phyloP scores from a whole-genome alignment of 306 rosid species.

The Cyclanthera cordifolia region DNA sequence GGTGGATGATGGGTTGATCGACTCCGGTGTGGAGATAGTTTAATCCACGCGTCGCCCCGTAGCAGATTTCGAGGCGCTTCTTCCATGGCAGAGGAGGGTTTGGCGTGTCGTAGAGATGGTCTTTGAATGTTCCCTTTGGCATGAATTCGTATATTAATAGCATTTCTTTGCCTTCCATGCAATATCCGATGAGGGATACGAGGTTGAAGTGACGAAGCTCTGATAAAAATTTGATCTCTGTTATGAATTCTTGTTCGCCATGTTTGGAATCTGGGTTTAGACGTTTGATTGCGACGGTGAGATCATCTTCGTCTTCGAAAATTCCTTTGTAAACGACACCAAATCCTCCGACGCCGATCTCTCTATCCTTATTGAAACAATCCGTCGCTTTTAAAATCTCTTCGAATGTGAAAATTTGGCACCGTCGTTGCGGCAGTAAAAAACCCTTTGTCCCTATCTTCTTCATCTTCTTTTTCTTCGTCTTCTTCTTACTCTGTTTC shows the following conservation, averaged over 20 bases:
- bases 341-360: slow-evolving; percentile 24
- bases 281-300: slow-evolving; percentile 22
- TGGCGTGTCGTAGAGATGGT: slow-evolving; percentile 31
- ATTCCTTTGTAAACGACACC: slow-evolving; percentile 28
- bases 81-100: slow-evolving; percentile 27
- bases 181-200: slow-evolving; percentile 28
- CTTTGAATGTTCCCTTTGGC: slow-evolving; percentile 31
- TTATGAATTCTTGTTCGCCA: slow-evolving; percentile 30
- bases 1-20: slow-evolving; percentile 31
- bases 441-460: neutral
- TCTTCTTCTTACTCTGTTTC: slow-evolving; percentile 1
- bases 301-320: slow-evolving; percentile 2
- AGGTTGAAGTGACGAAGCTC: slow-evolving; percentile 29
- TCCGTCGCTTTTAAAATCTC: slow-evolving; percentile 15
- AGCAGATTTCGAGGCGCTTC: slow-evolving; percentile 32
- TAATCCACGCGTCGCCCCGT: slow-evolving; percentile 39
- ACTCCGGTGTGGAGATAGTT: slow-evolving; percentile 40
- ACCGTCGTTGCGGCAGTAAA: neutral
- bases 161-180: slow-evolving; percentile 27
- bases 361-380: neutral
- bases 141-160: slow-evolving; percentile 42
- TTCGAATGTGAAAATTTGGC: slow-evolving; percentile 8
- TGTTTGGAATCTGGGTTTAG: slow-evolving; percentile 24
- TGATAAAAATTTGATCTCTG: slow-evolving; percentile 37
- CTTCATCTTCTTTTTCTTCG: neutral